Evolutionary conservation across 305 asterid species (phyloP), one percentile per base, ranked within the genome.

Genomic region (Ajuga reptans): DNA sequence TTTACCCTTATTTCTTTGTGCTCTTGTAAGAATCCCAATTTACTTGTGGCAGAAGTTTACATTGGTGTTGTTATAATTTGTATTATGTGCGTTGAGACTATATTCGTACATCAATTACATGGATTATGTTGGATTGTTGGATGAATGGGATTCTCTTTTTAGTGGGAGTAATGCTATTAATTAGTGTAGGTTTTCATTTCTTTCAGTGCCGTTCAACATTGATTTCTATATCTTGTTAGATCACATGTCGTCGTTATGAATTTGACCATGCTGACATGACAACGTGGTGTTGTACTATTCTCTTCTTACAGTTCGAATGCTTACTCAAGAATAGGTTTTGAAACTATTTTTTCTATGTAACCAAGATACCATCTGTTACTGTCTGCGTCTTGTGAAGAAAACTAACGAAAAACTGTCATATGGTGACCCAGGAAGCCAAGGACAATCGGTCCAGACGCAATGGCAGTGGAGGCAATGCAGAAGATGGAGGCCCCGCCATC

Each of bases 401-500:
- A 37, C 4, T 39, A 9, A 57, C 42, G 60, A n/a, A 12, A 27
- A 41, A 9, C 41, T 11, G 47, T 24, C 4, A 16, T 69, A 6
- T 33, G 55, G 70, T 58, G 63, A 77, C 77, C 39, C 91, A 92
- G 98, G 90, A 80, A 84, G 33, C 97, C 97, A 0, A 90, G 98
- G 84, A 90, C 93, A 27, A 90, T 90, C 6, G 78, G 80, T 10
- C 92, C 91, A 1, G 88, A 88, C 37, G 88, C 89, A 37, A 90
- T 92, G 98, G 98, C 97, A 27, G 90, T 84, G 2, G 97, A 85
- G 50, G 98, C 98, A 75, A 90, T 92, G 98, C 84, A 90, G 83
- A 90, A 88, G 84, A 92, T 92, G 98, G 98, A 92, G 74, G 78
- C 98, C 70, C 90, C 95, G 6, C 98, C 98, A 69, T 87, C 97